A percentile compares a stretch with the other conserved stretches of the same genome.
Conservation (phyloP, 208 protist species). For the Leishmania amazonensis region DNA sequence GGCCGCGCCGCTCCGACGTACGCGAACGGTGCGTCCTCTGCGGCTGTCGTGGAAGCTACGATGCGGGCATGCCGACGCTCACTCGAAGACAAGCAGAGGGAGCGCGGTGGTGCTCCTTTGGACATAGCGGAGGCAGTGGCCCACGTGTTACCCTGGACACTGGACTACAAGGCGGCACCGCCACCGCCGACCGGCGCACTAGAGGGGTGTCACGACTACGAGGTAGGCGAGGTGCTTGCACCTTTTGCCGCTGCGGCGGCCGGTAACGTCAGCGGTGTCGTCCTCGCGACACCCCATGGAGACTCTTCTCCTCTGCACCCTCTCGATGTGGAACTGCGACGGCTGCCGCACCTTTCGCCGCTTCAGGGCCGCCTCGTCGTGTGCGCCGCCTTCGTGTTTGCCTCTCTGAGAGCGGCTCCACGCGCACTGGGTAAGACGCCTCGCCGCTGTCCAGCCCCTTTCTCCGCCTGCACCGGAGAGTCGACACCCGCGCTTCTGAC, state of each 20-base stretch:
- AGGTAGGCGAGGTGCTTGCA: conserved; percentile 10
- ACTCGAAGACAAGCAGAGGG: neutral
- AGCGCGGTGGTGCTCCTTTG: neutral
- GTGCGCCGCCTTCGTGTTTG: conserved; percentile 16
- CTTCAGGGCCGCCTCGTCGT: conserved; percentile 21
- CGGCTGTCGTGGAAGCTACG: conserved; percentile 11
- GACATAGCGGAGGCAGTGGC: neutral
- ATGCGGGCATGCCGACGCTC: neutral
- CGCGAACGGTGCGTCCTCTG: neutral
- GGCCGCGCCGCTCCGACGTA: conserved; percentile 14
- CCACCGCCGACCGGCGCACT: neutral
- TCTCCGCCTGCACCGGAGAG: neutral
- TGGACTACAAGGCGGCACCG: neutral
- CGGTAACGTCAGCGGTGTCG: neutral
- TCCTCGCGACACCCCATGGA: neutral
- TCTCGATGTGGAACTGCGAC: conserved; percentile 12
- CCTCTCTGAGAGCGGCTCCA: neutral
- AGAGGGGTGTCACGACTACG: neutral
- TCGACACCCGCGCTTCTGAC: neutral
- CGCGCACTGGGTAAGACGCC: neutral
- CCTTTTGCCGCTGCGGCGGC: neutral
- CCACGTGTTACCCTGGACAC: neutral
- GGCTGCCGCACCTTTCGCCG: conserved; percentile 8
- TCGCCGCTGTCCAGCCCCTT: neutral
- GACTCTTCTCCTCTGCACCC: neutral